Evolutionary conservation across 2,329 filamentous ascomycete species (phyloP).

Genomic region (Dothiorella sarmentorum): DNA sequence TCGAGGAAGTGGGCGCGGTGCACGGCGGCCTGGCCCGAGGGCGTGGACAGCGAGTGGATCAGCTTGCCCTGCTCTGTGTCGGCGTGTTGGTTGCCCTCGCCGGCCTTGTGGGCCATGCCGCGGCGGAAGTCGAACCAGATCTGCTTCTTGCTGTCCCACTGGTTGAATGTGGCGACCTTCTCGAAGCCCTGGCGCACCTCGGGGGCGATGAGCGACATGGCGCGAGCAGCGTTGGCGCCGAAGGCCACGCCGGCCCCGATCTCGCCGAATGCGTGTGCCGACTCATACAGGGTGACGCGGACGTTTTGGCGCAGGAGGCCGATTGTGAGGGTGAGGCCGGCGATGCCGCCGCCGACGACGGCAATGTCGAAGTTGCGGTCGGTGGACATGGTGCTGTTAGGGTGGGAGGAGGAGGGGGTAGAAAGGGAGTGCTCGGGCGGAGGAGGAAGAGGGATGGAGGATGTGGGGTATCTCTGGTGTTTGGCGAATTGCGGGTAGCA

Average conservation of each 20-base stretch:
- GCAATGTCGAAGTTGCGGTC: constrained; percentile 44
- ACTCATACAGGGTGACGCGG: constrained; percentile 54
- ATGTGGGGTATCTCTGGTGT: constrained; percentile 4
- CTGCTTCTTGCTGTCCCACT: constrained; percentile 33
- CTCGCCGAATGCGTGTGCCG: constrained; percentile 53
- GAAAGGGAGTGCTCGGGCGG: not conserved
- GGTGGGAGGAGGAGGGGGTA: not conserved
- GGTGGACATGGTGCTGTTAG: constrained; percentile 11
- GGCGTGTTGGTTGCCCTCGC: constrained; percentile 20
- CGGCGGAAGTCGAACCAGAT: constrained; percentile 44
- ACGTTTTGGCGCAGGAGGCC: constrained; percentile 49
- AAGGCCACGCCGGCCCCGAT: constrained; percentile 58
- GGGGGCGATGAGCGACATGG: constrained; percentile 53
- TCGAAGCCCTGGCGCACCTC: constrained; percentile 43
- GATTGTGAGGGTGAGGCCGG: constrained; percentile 53
- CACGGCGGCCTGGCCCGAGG: constrained; percentile 30
- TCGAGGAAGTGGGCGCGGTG: constrained; percentile 51
- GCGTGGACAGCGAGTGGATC: constrained; percentile 25
- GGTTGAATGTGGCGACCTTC: constrained; percentile 41
- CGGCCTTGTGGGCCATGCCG: constrained; percentile 29
- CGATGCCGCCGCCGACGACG: constrained; percentile 59
- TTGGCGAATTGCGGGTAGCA: not conserved
- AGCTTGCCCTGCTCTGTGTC: constrained; percentile 25
- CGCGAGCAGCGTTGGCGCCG: constrained; percentile 53
- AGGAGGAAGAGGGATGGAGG: not conserved